Evolutionary conservation across 768 basidiomycete species (phyloP), one percentile per base, ranked within the genome.

Genomic region (Cantharellus cinnabarinus): DNA sequence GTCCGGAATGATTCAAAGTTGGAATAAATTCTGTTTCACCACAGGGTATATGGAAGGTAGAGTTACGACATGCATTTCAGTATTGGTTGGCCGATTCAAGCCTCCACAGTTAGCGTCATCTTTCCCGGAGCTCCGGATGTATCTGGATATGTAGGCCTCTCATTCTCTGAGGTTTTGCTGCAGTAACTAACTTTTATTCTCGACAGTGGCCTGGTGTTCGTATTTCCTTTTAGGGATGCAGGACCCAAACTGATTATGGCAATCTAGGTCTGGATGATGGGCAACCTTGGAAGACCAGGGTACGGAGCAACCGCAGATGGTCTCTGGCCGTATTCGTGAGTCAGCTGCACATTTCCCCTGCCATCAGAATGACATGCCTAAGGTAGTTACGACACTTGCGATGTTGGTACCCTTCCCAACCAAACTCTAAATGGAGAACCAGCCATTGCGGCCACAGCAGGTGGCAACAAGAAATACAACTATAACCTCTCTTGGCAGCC

Each of bases 271-370:
- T 90, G 89, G 89, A 86, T 84, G 20, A 84, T 85, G 81, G 89
- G 89, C 2, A 94, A 91, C 67, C 75, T 91, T 3, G 89, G 80
- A 1, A 71, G 89, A 42, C 80, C 89, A 0, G 89, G 89, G 3
- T 90, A 85, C 67, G 72, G 78, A 3, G 85, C 81, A 0, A 80
- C 85, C 1, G 83, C 83, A 0, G 87, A 90, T 56, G 89, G 89
- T 3, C 75, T 76, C 60, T 86, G 87, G 85, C 86, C 87, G 2
- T 89, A 88, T 70, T 81, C 85, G 69, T 82, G 69, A 61, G 77
- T 71, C 38, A 7, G 51, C 58, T 15, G 35, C 50, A 20, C 56
- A 40, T 29, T 57, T 41, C 54, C 37, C 42, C 29, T 37, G 1
- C 1, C 10, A 10, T 37, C 14, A 37, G 7, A 7, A 7, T 54